phyloP scores from a whole-genome alignment of 805 yeast genomes.

The Brettanomyces naardenensis region DNA sequence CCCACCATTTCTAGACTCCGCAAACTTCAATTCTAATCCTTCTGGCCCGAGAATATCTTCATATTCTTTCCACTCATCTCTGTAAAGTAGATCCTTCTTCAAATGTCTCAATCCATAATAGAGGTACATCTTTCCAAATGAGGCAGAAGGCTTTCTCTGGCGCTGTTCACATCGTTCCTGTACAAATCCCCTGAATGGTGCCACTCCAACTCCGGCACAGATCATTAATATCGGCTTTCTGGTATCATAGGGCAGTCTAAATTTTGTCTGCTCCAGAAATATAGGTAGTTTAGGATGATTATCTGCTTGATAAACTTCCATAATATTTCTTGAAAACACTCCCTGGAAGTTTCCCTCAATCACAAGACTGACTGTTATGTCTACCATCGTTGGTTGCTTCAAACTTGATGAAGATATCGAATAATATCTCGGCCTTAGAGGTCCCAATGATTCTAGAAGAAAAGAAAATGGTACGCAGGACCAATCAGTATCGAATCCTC shows the following conservation, averaged over 20 bases:
- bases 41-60: conserved; percentile 39
- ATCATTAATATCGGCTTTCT: conserved; percentile 77
- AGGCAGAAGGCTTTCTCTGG: background rate
- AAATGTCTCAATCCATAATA: conserved; percentile 64
- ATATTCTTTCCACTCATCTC: conserved; percentile 74
- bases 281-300: conserved; percentile 57
- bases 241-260: conserved; percentile 79
- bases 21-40: conserved; percentile 59
- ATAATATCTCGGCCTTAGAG: conserved; percentile 82
- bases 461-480: conserved; percentile 68
- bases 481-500: conserved; percentile 56
- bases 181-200: conserved; percentile 89
- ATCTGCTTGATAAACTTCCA: conserved; percentile 49
- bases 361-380: conserved; percentile 83
- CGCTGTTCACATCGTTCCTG: conserved; percentile 38
- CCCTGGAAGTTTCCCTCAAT: conserved; percentile 45
- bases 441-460: conserved; percentile 68
- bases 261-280: conserved; percentile 81
- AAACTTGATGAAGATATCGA: conserved; percentile 81
- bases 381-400: conserved; percentile 50
- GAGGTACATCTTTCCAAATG: conserved; percentile 60
- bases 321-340: conserved; percentile 77
- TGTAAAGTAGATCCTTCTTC: conserved; percentile 66
- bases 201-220: conserved; percentile 96
- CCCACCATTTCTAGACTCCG: conserved; percentile 66